A percentile compares a stretch with the other conserved stretches of the same genome.
These are phyloP conservation scores for Aegilops longissima DNA, from an alignment of 176 grass and related monocot species.

Conservation along the genomic window DNA sequence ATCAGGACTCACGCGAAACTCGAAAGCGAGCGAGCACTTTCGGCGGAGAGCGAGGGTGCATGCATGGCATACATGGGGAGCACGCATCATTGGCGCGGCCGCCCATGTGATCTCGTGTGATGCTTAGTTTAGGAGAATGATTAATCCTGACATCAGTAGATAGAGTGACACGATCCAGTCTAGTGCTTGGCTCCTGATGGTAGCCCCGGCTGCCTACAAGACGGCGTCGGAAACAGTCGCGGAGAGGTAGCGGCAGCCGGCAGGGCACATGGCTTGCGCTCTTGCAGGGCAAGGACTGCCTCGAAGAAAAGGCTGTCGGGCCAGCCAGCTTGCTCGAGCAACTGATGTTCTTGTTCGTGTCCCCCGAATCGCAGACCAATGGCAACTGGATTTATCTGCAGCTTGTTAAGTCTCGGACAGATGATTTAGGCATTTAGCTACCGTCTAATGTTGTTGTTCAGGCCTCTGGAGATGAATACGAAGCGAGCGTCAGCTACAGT, in stretches of 20 bases:
- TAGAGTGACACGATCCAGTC: neutral
- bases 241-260: too few relatives aligned
- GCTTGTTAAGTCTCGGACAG: too few relatives aligned
- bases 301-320: neutral
- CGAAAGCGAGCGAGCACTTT: conserved; percentile 11
- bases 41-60: neutral
- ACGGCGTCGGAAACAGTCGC: too few relatives aligned
- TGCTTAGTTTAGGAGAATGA: too few relatives aligned
- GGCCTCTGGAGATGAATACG: too few relatives aligned
- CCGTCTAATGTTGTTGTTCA: neutral
- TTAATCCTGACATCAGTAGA: neutral
- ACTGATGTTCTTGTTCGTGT: neutral
- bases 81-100: neutral
- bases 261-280: too few relatives aligned
- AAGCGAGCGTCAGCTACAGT: too few relatives aligned
- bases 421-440: neutral
- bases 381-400: neutral
- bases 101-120: conserved; percentile 18
- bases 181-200: neutral
- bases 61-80: neutral
- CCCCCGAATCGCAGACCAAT: neutral
- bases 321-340: neutral
- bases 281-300: too few relatives aligned
- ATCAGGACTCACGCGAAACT: neutral
- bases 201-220: neutral